Percentiles rank a stretch among this genome's conserved stretches.
These are phyloP conservation scores for Celoporthe dispersa DNA, from an alignment of 2,329 filamentous ascomycete species.

Conservation along the genomic window DNA sequence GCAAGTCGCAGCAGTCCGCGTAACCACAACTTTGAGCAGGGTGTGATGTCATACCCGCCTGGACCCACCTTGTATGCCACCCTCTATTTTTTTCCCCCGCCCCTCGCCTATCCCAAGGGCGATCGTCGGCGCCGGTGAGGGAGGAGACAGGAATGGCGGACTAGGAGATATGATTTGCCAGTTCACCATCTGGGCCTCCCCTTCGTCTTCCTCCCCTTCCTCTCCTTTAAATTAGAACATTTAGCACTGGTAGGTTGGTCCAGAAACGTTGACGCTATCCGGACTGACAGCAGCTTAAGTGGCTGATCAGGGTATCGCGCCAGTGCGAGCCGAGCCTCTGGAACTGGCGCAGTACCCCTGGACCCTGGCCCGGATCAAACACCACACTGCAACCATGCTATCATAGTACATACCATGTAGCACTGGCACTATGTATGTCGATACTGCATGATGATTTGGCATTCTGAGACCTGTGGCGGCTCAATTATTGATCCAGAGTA, in stretches of 20 bases:
- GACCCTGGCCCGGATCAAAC: neutral
- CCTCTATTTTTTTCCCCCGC: neutral
- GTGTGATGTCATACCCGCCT: conserved; percentile 18
- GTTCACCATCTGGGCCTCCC: neutral
- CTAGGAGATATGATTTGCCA: neutral
- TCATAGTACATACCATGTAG: too few species aligned
- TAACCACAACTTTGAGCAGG: neutral
- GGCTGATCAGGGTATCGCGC: neutral
- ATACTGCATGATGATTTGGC: neutral
- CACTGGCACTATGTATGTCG: too few species aligned
- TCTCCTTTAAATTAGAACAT: neutral
- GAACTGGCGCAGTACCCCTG: neutral
- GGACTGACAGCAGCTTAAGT: neutral
- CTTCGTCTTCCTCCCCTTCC: neutral
- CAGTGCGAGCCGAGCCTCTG: conserved; percentile 3
- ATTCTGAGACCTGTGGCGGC: neutral
- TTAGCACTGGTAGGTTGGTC: neutral
- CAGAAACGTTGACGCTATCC: conserved; percentile 2
- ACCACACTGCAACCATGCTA: neutral
- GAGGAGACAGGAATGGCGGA: neutral
- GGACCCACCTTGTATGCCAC: neutral
- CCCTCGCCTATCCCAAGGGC: neutral
- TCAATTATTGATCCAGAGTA: neutral
- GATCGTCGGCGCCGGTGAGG: neutral
- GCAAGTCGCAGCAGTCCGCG: neutral